Percentiles rank a stretch among this genome's conserved stretches.
phyloP scores from a whole-genome alignment of 2,329 filamentous ascomycete species.

The Moelleriella libera region DNA sequence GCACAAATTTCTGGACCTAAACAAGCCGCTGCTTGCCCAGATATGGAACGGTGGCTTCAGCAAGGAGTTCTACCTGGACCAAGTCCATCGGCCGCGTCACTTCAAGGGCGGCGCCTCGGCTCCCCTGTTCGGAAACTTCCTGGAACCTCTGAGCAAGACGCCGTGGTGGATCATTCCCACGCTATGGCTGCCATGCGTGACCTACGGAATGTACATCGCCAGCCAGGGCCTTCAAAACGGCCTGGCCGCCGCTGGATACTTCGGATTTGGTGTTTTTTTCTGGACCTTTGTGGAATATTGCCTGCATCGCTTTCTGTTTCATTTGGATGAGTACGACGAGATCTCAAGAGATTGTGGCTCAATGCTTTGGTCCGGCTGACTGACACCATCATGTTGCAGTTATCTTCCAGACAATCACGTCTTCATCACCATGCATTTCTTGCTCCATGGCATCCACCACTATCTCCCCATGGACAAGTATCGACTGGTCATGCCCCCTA shows the following conservation, averaged over 20 bases:
- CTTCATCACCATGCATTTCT: constrained; percentile 76
- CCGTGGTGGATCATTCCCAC: constrained; percentile 84
- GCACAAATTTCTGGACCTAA: constrained; percentile 89
- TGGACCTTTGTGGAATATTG: constrained; percentile 89
- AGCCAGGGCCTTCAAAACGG: constrained; percentile 41
- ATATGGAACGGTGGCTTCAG: constrained; percentile 78
- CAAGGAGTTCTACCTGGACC: constrained; percentile 94
- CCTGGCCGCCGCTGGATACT: constrained; percentile 43
- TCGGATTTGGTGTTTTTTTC: constrained; percentile 54
- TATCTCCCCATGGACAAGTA: constrained; percentile 99
- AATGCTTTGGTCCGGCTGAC: constrained; percentile 5
- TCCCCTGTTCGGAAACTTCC: constrained; percentile 90
- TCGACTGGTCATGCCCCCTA: constrained; percentile 90
- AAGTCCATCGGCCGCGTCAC: constrained; percentile 89
- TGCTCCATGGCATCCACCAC: constrained; percentile 93
- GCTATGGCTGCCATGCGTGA: constrained; percentile 70
- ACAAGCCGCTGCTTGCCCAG: constrained; percentile 71
- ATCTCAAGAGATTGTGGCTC: neutral
- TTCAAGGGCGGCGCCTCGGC: constrained; percentile 90
- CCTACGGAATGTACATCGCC: constrained; percentile 58
- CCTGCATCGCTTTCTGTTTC: constrained; percentile 83
- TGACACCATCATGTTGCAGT: constrained; percentile 28
- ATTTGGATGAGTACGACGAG: constrained; percentile 67
- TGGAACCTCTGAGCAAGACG: constrained; percentile 94
- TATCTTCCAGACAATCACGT: constrained; percentile 84